Conservation (phyloP, 2,329 filamentous ascomycete genomes). For the Paecilomyces niveus region DNA sequence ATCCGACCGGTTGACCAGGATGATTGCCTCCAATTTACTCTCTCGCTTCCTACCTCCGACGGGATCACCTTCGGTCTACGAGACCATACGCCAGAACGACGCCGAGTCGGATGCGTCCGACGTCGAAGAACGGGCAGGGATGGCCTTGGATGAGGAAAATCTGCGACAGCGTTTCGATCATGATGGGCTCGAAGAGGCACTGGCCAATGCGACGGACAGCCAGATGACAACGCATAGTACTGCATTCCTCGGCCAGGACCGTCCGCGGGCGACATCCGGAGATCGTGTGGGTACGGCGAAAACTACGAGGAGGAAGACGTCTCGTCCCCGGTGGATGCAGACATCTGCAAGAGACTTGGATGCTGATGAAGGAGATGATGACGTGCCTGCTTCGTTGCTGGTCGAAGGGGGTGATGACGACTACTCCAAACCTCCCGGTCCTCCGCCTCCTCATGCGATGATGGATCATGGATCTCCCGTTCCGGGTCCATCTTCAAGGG, state of each 20-base stretch:
- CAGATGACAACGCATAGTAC: conserved; percentile 40
- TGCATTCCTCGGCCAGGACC: conserved; percentile 28
- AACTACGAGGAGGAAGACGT: conserved; percentile 18
- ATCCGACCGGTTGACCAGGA: conserved; percentile 12
- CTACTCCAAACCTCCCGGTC: conserved; percentile 31
- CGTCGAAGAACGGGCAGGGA: conserved; percentile 39
- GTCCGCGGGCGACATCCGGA: conserved; percentile 14
- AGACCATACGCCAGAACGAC: conserved; percentile 41
- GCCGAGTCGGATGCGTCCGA: conserved; percentile 39
- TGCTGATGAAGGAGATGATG: conserved; percentile 51
- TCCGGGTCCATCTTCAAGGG: conserved; percentile 36
- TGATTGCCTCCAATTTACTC: conserved; percentile 37
- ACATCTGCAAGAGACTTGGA: conserved; percentile 25
- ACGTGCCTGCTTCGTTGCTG: conserved; percentile 57
- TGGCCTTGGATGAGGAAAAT: conserved; percentile 46
- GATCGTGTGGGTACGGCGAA: conserved; percentile 9
- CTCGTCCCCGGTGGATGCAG: conserved; percentile 26
- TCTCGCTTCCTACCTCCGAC: conserved; percentile 42
- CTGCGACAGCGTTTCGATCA: conserved; percentile 46
- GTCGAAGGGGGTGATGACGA: conserved; percentile 45
- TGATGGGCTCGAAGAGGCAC: conserved; percentile 50
- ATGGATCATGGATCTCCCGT: conserved; percentile 15
- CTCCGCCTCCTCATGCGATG: conserved; percentile 23
- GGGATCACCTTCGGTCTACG: conserved; percentile 42
- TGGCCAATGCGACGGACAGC: conserved; percentile 45